Evolutionary conservation across 495 filamentous ascomycete species (phyloP), one percentile per base, ranked within the genome.

Genomic region (Pyronema omphalodes): DNA sequence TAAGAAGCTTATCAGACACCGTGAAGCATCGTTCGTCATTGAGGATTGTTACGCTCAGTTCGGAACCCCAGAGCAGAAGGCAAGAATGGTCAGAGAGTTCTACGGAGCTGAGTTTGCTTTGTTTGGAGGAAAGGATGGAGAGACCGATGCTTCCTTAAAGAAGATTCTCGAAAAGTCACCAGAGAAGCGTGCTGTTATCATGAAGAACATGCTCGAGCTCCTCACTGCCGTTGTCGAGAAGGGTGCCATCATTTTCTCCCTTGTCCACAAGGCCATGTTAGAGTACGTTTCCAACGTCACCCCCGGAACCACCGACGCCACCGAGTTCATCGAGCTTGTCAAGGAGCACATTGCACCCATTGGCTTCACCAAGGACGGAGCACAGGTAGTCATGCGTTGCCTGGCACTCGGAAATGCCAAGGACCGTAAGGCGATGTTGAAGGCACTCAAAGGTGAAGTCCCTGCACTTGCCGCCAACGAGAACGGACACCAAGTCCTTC

Each of bases 221-320:
- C 85, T 88, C 70, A 93, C 94, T 66, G 76, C 81, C 53, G 76
- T 96, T 18, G 74, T 95, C 51, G 87, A 95, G 70, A 99, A 99
- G 75, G 88, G 93, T 70, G 78, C 85, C 60, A 89, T 87, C 11
- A 87, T 83, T 6, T 99, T 96, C 68, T 93, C 87, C 0, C 88
- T 96, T 73, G 75, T 96, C 5, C 93, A 99, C 67, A 89, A 93
- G 58, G 93, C 91, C 17, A 93, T 96, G 89, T 76, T 95, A 46
- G 88, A 99, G 64, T 96, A 95, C 66, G 91, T 87, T 69, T 73
- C 86, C 45, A 88, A 83, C 63, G 76, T 79, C 44, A 82, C 80
- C 48, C 72, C 78, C 9, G 86, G 81, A 15, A 83, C 77, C 60
- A 76, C 79, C 40, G 89, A 94, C 66, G 74, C 81, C 39, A 84